Evolutionary conservation across 306 rosid genomes (phyloP).

Genomic region (Cicer bijugum): DNA sequence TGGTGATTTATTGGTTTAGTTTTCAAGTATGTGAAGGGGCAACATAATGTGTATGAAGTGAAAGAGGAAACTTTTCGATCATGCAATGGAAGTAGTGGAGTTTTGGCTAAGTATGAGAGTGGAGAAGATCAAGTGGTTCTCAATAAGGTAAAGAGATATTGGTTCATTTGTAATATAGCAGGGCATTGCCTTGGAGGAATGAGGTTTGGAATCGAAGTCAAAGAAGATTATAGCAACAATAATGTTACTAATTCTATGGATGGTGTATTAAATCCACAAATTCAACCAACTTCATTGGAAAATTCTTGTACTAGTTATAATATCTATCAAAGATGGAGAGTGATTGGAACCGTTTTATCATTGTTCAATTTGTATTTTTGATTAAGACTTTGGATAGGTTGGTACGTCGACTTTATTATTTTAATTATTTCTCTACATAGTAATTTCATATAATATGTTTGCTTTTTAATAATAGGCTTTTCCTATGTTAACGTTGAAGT

Average conservation of each 20-base stretch:
- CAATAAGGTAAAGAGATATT: conserved; percentile 41
- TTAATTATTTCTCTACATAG: neutral
- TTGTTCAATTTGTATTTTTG: conserved; percentile 24
- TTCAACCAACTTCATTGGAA: conserved; percentile 36
- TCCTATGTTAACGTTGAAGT: neutral
- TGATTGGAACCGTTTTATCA: conserved; percentile 42
- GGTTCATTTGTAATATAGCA: conserved; percentile 52
- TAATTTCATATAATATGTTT: neutral
- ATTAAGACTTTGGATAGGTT: conserved; percentile 20
- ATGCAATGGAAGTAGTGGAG: conserved; percentile 47
- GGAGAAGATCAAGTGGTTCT: conserved; percentile 51
- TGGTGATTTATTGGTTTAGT: conserved; percentile 33
- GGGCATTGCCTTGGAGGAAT: conserved; percentile 58
- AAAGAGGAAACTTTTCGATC: conserved; percentile 41
- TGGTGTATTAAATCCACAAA: conserved; percentile 31
- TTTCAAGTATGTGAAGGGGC: conserved; percentile 49
- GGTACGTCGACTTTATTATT: neutral
- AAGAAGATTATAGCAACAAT: conserved; percentile 4
- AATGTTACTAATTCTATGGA: neutral
- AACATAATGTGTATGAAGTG: conserved; percentile 52
- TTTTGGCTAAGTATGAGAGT: conserved; percentile 46
- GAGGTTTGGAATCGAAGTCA: conserved; percentile 51
- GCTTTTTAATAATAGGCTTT: neutral
- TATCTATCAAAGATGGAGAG: conserved; percentile 26
- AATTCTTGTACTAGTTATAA: conserved; percentile 31